A percentile compares a stretch with the other conserved stretches of the same genome.
phyloP scores from a whole-genome alignment of 2,329 filamentous ascomycete genomes.

The Aspergillus quadrilineatus region DNA sequence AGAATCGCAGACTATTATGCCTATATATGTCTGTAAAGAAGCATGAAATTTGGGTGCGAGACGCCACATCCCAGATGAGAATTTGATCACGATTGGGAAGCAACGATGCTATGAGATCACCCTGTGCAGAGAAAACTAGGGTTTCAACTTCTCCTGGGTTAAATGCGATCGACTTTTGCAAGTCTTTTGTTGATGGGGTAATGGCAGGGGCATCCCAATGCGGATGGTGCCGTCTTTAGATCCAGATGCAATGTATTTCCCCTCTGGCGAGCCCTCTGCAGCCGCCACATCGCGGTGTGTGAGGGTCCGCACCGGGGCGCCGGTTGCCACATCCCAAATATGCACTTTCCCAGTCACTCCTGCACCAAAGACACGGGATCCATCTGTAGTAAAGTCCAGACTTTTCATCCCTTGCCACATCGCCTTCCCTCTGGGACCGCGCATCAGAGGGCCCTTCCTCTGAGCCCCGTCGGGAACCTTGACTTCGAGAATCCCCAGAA shows the following conservation, averaged over 20 bases:
- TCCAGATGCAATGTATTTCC: background rate
- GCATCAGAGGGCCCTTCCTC: no score
- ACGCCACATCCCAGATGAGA: no score
- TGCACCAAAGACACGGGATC: background rate
- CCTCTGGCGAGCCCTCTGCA: background rate
- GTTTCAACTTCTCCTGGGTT: background rate
- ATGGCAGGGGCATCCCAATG: background rate
- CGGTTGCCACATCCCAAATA: background rate
- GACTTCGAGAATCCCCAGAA: background rate
- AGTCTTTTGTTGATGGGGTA: background rate
- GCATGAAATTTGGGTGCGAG: no score
- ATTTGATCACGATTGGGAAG: no score
- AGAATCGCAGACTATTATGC: background rate
- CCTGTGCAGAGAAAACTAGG: no score
- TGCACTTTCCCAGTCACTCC: background rate
- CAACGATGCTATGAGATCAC: no score
- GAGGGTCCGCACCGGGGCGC: background rate
- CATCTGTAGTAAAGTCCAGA: background rate
- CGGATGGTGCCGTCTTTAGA: background rate
- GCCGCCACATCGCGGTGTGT: background rate
- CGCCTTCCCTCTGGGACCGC: no score
- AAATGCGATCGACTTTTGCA: background rate
- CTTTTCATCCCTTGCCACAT: background rate
- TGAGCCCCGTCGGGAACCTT: background rate
- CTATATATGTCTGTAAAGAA: no score